Evolutionary conservation across 371 early-diverging fungal species (phyloP).

Genomic region (Mortierella sp.): DNA sequence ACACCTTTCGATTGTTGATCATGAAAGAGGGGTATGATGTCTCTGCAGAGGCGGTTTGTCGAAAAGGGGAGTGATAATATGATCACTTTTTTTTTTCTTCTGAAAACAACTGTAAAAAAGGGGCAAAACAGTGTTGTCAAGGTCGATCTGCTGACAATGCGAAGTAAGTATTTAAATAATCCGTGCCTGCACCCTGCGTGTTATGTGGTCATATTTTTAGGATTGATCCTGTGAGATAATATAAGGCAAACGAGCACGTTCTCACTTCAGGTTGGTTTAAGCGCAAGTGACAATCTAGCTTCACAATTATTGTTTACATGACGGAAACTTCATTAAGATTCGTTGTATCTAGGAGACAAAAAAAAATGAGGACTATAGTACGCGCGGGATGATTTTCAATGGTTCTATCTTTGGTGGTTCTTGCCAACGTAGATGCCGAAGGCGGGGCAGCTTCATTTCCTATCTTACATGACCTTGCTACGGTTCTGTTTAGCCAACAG

Average conservation of each 20-base stretch:
- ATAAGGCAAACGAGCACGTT: background rate
- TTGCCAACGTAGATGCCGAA: background rate
- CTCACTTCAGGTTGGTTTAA: background rate
- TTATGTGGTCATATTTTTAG: background rate
- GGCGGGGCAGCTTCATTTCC: slow-evolving; percentile 28
- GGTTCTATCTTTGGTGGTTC: background rate
- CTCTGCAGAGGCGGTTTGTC: background rate
- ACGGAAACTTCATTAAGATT: slow-evolving; percentile 2
- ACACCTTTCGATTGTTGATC: background rate
- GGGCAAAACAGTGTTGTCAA: background rate
- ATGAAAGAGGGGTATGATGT: slow-evolving; percentile 7
- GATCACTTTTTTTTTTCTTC: background rate
- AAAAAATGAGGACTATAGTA: slow-evolving; percentile 1
- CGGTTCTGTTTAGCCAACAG: slow-evolving; percentile 52
- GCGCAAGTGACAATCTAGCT: background rate
- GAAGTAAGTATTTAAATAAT: background rate
- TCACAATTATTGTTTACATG: background rate
- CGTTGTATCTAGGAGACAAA: slow-evolving; percentile 2
- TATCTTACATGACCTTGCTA: slow-evolving; percentile 46
- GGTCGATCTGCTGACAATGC: slow-evolving; percentile 14
- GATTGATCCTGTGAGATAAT: background rate
- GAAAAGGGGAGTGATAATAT: slow-evolving; percentile 13
- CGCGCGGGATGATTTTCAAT: background rate
- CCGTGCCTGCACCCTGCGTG: background rate
- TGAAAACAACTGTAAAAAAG: background rate